phyloP scores from a whole-genome alignment of 257 asterid genomes.

The Solanum rostratum region DNA sequence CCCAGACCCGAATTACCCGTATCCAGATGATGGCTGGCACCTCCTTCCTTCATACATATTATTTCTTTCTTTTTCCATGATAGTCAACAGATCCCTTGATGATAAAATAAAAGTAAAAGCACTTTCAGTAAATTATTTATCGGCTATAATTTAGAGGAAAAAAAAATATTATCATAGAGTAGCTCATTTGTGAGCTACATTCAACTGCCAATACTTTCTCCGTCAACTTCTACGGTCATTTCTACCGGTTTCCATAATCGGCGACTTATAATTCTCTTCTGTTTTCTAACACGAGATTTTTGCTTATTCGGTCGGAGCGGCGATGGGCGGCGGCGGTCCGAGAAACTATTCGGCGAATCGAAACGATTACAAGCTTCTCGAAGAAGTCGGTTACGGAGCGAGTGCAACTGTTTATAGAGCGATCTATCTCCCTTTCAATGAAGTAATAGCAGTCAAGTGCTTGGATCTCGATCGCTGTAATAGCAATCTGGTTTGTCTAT shows the following conservation, averaged over 20 bases:
- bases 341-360: slow-evolving; percentile 59
- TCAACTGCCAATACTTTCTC: slow-evolving; percentile 9
- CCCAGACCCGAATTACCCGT: neutral
- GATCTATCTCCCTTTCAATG: slow-evolving; percentile 74
- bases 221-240: slow-evolving; percentile 10
- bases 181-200: neutral
- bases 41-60: neutral
- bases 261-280: slow-evolving; percentile 7
- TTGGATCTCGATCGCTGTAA: slow-evolving; percentile 99
- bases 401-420: slow-evolving; percentile 91
- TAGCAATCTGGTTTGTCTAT: slow-evolving; percentile 74
- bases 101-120: slow-evolving; percentile 12
- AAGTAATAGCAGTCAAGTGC: slow-evolving; percentile 86
- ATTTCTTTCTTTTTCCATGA: neutral
- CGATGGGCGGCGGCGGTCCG: slow-evolving; percentile 14
- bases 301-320: slow-evolving; percentile 1
- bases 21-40: neutral
- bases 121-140: slow-evolving; percentile 1
- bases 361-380: slow-evolving; percentile 68
- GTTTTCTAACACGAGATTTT: slow-evolving; percentile 20
- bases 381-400: slow-evolving; percentile 93
- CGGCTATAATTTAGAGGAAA: neutral
- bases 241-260: neutral
- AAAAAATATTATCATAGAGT: neutral
- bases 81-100: neutral